Base-by-base conservation (phyloP, 2,329 filamentous ascomycete species). In the Talaromyces sp. region DNA sequence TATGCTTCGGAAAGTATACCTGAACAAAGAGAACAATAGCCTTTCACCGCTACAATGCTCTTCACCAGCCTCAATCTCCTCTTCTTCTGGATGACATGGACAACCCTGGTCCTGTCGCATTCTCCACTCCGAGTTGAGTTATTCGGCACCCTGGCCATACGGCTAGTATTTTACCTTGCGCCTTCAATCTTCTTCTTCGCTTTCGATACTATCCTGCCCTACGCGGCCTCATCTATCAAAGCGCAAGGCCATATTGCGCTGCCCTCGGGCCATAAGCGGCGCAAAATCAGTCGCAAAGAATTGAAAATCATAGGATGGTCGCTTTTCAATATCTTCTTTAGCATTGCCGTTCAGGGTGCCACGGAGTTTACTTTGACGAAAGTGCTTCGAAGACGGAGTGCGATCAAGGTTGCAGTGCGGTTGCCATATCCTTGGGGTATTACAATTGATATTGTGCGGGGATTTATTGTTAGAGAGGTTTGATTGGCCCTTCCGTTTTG, bases 1-100 rank as follows among this genome's bases (percentile, higher is more conserved):
- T 45, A 5, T 19, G 56, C 15, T 19, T 40, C 17, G 7, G 10
- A 45, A 11, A 17, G 6, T 19, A 43, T 31, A 27, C 13, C 17
- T 22, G 8, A 56, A 22, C 53, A 38, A 56, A 25, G 36, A 59
- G 22, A 29, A 11, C 3, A 38, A 40, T 7, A 59, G 25, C 36
- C 19, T 38, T 25, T n/a, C 45, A 40, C 47, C 60, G 19, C 47
- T 38, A 63, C 51, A 58, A 85, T 86, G 6, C 89, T 90, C 6
- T 93, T 90, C 81, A 89, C 92, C 1, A 93, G 89, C 1, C 82
- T 96, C 68, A 97, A 95, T 76, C 80, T 96, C 27, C 81, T 96
- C 68, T 93, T 96, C 81, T 95, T 97, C 78, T 94, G 93, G 76
- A 86, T 96, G 80, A 94, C 91, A 70, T 97, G 93, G 93, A 88